A percentile compares a stretch with the other conserved stretches of the same genome.
phyloP scores from a whole-genome alignment of 2,329 filamentous ascomycete genomes.

The Leptographium radiaticola region DNA sequence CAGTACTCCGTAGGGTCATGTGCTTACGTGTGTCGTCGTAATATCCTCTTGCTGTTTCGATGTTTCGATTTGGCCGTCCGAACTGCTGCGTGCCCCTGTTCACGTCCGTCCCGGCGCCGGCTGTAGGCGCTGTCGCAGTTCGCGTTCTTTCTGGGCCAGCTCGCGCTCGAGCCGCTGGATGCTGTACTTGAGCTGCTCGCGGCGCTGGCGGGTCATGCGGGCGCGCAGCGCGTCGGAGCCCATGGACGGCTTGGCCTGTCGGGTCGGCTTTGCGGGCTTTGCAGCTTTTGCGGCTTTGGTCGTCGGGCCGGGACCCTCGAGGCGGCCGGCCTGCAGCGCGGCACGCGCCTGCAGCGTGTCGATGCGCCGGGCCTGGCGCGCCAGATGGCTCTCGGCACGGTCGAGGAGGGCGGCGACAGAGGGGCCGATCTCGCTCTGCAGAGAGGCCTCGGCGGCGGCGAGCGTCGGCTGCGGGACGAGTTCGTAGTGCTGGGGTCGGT shows the following conservation, averaged over 20 bases:
- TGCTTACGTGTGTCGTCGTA: neutral
- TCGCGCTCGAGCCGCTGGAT: constrained; percentile 78
- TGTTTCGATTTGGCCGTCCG: neutral
- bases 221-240: constrained; percentile 33
- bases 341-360: constrained; percentile 71
- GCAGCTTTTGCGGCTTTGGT: too few species aligned
- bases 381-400: constrained; percentile 71
- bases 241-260: neutral
- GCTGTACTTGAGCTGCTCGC: constrained; percentile 74
- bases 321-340: constrained; percentile 66
- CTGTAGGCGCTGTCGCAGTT: constrained; percentile 36
- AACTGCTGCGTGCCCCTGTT: neutral
- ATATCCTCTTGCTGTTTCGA: too few species aligned
- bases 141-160: constrained; percentile 60
- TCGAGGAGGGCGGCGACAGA: constrained; percentile 68
- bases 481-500: constrained; percentile 87
- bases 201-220: constrained; percentile 60
- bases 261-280: neutral
- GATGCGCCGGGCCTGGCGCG: constrained; percentile 70
- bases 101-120: constrained; percentile 2
- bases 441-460: constrained; percentile 65
- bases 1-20: too few species aligned
- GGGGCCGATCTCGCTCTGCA: constrained; percentile 82
- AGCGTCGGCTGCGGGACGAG: constrained; percentile 78
- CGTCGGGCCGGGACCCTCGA: constrained; percentile 20